Conservation (phyloP, 1,284 basidiomycete species). For the Heliocybe sulcata region DNA sequence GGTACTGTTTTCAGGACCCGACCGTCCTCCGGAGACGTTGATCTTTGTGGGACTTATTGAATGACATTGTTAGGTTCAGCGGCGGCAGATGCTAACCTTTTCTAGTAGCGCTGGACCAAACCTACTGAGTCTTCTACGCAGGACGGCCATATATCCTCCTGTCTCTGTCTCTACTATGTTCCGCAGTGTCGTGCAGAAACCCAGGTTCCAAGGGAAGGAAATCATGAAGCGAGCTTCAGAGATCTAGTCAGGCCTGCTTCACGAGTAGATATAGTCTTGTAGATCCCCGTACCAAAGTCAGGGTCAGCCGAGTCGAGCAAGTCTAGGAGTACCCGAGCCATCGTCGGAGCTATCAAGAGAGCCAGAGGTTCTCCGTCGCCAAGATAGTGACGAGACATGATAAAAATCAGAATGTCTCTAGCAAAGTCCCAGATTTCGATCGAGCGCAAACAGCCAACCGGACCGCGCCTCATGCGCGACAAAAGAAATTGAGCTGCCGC, state of each 20-base stretch:
- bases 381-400: conserved; percentile 32
- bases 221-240: conserved; percentile 23
- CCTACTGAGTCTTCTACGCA: background rate
- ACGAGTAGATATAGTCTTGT: background rate
- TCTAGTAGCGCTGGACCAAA: background rate
- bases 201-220: conserved; percentile 20
- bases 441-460: conserved; percentile 27
- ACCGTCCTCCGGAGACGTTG: too few species aligned
- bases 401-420: conserved; percentile 38
- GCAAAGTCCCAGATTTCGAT: conserved; percentile 51
- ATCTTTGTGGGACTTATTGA: too few species aligned
- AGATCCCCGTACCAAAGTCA: conserved; percentile 24
- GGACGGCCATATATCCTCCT: background rate
- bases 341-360: conserved; percentile 34
- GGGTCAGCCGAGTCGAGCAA: conserved; percentile 24
- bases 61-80: too few species aligned
- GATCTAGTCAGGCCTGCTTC: background rate
- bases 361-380: conserved; percentile 42
- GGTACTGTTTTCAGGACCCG: too few species aligned
- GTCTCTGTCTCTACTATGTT: conserved; percentile 9
- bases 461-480: conserved; percentile 13
- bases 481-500: conserved; percentile 43
- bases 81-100: background rate
- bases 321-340: conserved; percentile 40
- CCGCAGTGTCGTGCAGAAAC: conserved; percentile 24